phyloP scores from a whole-genome alignment of 1,284 basidiomycete genomes.

The Austropuccinia psidii region DNA sequence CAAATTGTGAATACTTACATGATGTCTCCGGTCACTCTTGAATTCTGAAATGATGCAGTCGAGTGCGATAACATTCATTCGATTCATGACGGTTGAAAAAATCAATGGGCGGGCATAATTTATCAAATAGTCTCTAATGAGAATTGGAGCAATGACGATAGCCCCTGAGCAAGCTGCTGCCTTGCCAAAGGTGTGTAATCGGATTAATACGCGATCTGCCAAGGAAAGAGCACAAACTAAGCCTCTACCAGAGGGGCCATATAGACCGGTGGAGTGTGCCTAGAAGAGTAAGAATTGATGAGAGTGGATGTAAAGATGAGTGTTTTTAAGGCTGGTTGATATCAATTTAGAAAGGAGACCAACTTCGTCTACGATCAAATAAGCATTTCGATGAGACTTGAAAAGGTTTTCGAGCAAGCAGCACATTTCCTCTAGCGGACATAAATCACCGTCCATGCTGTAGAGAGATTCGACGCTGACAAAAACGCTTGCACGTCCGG shows the following conservation, averaged over 20 bases:
- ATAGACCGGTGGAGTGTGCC: slow-evolving; percentile 46
- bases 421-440: slow-evolving; percentile 41
- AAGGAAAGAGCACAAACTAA: slow-evolving; percentile 1
- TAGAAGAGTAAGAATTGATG: slow-evolving; percentile 40
- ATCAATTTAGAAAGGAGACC: no score
- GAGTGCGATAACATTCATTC: slow-evolving; percentile 55
- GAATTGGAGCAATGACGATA: slow-evolving; percentile 63
- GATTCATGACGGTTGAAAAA: slow-evolving; percentile 74
- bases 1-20: background rate
- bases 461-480: slow-evolving; percentile 47
- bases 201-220: slow-evolving; percentile 39
- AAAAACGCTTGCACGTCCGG: slow-evolving; percentile 38
- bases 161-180: slow-evolving; percentile 53
- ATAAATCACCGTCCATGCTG: slow-evolving; percentile 47
- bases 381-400: slow-evolving; percentile 19
- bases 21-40: slow-evolving; percentile 21
- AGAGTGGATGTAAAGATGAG: background rate
- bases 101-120: slow-evolving; percentile 89
- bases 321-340: no score
- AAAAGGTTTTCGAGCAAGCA: slow-evolving; percentile 12
- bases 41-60: background rate
- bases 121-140: slow-evolving; percentile 72
- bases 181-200: slow-evolving; percentile 46
- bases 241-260: slow-evolving; percentile 39
- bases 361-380: slow-evolving; percentile 35